These are phyloP conservation scores for Tetraselmis chui DNA, from an alignment of 139 green algal genomes.

Conservation along the genomic window DNA sequence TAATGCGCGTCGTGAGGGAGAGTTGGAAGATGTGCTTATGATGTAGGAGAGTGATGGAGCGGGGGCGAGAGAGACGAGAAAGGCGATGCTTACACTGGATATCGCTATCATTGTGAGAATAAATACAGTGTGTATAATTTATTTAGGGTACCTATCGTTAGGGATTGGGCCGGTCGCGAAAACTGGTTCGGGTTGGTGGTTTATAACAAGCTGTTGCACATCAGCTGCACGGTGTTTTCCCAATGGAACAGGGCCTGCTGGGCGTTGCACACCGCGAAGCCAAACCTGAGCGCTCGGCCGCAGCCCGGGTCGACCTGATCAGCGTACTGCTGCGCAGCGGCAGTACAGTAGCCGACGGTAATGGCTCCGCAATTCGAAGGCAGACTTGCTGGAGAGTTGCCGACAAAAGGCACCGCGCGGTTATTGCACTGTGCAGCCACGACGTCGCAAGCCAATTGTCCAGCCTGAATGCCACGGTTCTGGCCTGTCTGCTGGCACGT, in stretches of 20 bases:
- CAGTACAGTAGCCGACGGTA: background rate
- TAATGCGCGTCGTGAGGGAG: no score
- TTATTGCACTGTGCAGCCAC: background rate
- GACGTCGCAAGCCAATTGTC: background rate
- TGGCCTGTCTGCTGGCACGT: background rate
- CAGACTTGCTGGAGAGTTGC: background rate
- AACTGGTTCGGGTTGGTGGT: no score
- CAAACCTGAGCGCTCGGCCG: background rate
- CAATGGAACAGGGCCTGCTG: background rate
- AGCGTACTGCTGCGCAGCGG: background rate
- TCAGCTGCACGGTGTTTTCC: background rate
- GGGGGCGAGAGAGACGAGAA: no score
- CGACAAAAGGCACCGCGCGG: background rate
- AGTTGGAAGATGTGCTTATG: no score
- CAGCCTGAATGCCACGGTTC: background rate
- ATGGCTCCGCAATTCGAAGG: background rate
- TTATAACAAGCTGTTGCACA: no score
- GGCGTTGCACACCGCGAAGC: background rate
- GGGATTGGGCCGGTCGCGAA: no score
- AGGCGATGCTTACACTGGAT: no score
- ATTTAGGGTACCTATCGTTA: no score
- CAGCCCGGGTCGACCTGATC: background rate
- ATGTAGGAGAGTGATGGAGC: no score
- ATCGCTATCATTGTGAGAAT: no score
- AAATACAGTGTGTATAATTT: no score